phyloP scores from a whole-genome alignment of 2,329 filamentous ascomycete species.

The Epichloe festucae region DNA sequence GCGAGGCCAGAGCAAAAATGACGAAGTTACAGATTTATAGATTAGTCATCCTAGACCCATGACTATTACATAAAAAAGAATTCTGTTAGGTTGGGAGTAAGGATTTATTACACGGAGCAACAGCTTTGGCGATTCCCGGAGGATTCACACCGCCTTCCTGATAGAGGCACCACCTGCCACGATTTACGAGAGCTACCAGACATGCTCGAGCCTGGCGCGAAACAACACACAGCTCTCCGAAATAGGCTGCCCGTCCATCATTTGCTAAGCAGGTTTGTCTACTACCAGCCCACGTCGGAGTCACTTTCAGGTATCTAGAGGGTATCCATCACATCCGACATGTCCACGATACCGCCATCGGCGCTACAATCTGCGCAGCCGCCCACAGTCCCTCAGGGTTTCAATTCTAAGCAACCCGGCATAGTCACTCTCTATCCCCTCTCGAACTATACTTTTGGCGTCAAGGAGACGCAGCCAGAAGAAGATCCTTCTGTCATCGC shows the following conservation, averaged over 20 bases:
- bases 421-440: constrained; percentile 88
- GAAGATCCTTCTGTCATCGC: constrained; percentile 94
- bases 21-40: too few species aligned
- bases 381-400: constrained; percentile 67
- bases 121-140: too few species aligned
- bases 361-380: constrained; percentile 66
- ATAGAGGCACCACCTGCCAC: background rate
- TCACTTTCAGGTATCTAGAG: background rate
- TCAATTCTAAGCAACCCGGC: constrained; percentile 78
- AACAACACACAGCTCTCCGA: background rate
- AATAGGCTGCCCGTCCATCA: background rate
- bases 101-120: too few species aligned
- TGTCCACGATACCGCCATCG: constrained; percentile 74
- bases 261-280: background rate
- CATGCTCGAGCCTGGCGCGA: background rate
- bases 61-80: too few species aligned
- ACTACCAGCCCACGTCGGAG: background rate
- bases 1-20: too few species aligned
- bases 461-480: constrained; percentile 95
- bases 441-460: constrained; percentile 97
- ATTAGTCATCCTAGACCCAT: too few species aligned
- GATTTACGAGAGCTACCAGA: background rate
- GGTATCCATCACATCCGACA: constrained; percentile 21
- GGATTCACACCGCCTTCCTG: background rate
- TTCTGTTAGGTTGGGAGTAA: too few species aligned